Base-by-base conservation (phyloP, 441 rosid species). In the Aquilaria agallochum region DNA sequence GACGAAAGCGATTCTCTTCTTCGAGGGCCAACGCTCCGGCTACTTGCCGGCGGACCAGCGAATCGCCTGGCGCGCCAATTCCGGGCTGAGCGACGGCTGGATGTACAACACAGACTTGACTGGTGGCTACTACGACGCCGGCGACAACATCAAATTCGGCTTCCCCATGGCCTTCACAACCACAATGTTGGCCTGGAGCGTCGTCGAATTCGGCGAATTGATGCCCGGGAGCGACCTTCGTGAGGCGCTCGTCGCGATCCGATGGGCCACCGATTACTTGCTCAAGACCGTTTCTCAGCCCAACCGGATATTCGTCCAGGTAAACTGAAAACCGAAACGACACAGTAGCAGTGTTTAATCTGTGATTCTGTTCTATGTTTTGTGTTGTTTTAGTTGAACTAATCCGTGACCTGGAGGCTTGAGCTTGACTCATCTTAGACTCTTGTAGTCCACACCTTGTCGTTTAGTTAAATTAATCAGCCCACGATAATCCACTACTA, bases 1-100 rank as follows among this genome's bases (percentile, higher is more conserved):
- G 59, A 76, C 97, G 33, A 90, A 93, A 69, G 80, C 96, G 9
- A 90, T 93, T 66, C 86, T 93, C 46, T 93, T 93, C 88, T 93
- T 94, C 72, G 93, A 94, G 58, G 98, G 98, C 57, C 98, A 94
- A 45, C 83, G 98, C 48, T 94, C 98, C 12, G 98, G 97, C 2
- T 76, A 46, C 70, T 68, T 94, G 57, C 97, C 97, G 1, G 71
- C 60, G 20, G 87, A 90, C 67, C 98, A 90, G 59, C 83, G 92
- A 5, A 2, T 83, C 15, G n/a, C 63, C 0, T 94, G 98, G 97
- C 78, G 97, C 0, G 77, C 78, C 10, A 80, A 80, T 55, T 90
- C 96, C 2, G 97, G 89, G 32, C 74, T 94, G 8, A 71, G 79
- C 45, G 98, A 94, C 61, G 97, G 98, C 0, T 85, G 85, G 90